Percentiles rank a stretch among this genome's conserved stretches.
Evolutionary conservation across 441 rosid genomes (phyloP).

Genomic region (Corymbia citriodora): DNA sequence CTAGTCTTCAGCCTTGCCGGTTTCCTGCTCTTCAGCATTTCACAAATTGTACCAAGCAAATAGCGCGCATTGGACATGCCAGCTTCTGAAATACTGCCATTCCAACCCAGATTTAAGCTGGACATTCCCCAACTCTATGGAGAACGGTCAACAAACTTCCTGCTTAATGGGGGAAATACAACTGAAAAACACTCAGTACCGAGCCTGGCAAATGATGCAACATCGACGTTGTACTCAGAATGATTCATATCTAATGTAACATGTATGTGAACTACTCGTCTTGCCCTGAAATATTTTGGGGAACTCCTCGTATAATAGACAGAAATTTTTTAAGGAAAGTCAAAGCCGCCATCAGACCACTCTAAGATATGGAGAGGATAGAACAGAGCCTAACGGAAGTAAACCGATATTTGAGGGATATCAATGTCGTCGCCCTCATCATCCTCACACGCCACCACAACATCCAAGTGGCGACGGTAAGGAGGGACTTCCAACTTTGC

Average conservation of each 20-base stretch:
- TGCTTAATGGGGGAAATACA: not conserved
- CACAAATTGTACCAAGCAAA: not conserved
- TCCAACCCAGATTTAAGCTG: not conserved
- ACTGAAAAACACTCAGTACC: not conserved
- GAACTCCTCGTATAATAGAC: not conserved
- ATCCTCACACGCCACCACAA: slow-evolving; percentile 86
- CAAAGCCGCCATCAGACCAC: not conserved
- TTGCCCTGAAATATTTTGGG: not conserved
- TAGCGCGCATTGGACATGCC: not conserved
- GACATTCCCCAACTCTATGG: not conserved
- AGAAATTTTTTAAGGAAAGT: not conserved
- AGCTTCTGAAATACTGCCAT: not conserved
- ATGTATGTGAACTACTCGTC: not conserved
- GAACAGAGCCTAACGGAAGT: slow-evolving; percentile 36
- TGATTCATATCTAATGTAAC: not conserved
- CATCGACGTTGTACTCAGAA: not conserved
- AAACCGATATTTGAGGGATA: slow-evolving; percentile 77
- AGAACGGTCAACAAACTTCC: not conserved
- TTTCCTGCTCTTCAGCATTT: not conserved
- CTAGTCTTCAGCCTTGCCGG: not conserved
- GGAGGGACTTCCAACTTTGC: slow-evolving; percentile 77
- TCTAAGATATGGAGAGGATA: not conserved
- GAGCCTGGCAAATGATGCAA: not conserved
- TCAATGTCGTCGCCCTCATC: slow-evolving; percentile 85
- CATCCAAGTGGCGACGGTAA: slow-evolving; percentile 59